Evolutionary conservation across 169 alveolate genomes (phyloP).

Genomic region (Eimeria sp.): DNA sequence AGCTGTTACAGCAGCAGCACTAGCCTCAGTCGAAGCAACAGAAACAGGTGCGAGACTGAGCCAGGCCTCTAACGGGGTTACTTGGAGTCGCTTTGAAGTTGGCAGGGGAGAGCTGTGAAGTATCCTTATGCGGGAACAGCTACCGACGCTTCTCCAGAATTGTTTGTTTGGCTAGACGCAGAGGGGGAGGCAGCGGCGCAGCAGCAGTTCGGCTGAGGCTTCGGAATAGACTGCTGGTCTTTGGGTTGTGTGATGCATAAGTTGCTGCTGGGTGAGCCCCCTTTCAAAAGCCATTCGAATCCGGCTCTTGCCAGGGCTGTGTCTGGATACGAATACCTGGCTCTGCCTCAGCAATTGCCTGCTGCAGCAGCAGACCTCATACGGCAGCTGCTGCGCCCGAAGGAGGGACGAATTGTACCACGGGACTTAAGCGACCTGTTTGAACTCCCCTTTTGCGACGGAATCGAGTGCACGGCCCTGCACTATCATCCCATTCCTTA

Average conservation of each 20-base stretch:
- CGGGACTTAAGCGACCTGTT: slow-evolving; percentile 34
- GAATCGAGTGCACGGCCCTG: slow-evolving; percentile 52
- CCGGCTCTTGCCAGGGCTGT: slow-evolving; percentile 47
- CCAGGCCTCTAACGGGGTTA: not conserved
- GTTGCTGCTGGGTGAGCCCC: slow-evolving; percentile 63
- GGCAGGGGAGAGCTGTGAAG: not conserved
- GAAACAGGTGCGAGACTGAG: not conserved
- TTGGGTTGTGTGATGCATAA: slow-evolving; percentile 44
- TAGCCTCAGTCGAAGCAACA: not conserved
- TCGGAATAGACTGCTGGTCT: slow-evolving; percentile 49
- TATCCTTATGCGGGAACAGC: slow-evolving; percentile 42
- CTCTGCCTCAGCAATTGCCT: slow-evolving; percentile 61
- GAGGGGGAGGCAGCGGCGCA: slow-evolving; percentile 14
- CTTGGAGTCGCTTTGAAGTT: not conserved
- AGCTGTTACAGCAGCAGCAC: not conserved
- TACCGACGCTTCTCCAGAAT: slow-evolving; percentile 30
- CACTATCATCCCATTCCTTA: slow-evolving; percentile 44
- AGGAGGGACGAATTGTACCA: slow-evolving; percentile 40
- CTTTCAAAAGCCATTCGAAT: not conserved
- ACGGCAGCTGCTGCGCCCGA: slow-evolving; percentile 17
- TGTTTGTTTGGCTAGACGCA: not conserved
- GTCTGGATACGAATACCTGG: slow-evolving; percentile 27
- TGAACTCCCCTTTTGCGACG: slow-evolving; percentile 37
- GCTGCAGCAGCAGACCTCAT: slow-evolving; percentile 65
- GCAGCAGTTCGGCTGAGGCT: slow-evolving; percentile 33